Conservation (phyloP, 768 basidiomycete species). For the Rhodotorula sphaerocarpa region DNA sequence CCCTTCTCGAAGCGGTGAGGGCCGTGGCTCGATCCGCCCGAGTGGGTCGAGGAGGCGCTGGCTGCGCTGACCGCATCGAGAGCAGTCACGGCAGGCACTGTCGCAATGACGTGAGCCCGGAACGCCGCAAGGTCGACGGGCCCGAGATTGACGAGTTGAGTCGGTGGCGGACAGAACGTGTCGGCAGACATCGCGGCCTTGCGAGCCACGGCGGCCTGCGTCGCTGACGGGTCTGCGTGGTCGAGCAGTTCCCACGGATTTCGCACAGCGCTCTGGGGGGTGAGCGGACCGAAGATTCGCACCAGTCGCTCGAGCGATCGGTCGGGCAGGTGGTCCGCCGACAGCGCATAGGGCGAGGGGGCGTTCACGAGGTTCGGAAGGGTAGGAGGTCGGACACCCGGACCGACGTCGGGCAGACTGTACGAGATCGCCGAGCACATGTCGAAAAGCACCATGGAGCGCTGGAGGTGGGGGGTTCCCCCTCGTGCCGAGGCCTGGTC, state of each 20-base stretch:
- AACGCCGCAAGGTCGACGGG: constrained; percentile 34
- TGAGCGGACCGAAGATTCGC: constrained; percentile 18
- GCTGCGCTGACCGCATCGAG: constrained; percentile 21
- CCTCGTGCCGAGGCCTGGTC: background rate
- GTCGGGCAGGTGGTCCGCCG: constrained; percentile 16
- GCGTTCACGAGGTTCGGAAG: constrained; percentile 9
- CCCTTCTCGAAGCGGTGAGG: constrained; percentile 4
- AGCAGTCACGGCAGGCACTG: constrained; percentile 24
- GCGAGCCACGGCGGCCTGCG: background rate
- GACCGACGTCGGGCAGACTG: constrained; percentile 14
- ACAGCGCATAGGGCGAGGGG: background rate
- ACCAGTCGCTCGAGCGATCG: constrained; percentile 20
- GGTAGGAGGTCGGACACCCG: background rate
- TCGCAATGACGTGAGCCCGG: constrained; percentile 18
- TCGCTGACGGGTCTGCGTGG: constrained; percentile 15
- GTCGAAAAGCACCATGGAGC: constrained; percentile 20
- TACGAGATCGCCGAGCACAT: constrained; percentile 22
- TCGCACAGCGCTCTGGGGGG: background rate
- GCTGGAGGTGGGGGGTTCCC: background rate
- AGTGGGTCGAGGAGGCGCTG: constrained; percentile 5
- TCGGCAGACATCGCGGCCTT: background rate
- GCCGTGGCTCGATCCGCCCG: constrained; percentile 1
- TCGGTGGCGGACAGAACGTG: background rate
- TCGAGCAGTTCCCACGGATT: constrained; percentile 35
- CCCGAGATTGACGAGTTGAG: constrained; percentile 22